Percentiles rank a stretch among this genome's conserved stretches.
Evolutionary conservation across 2,329 filamentous ascomycete species (phyloP).

Genomic region (Sclerotinia minor): DNA sequence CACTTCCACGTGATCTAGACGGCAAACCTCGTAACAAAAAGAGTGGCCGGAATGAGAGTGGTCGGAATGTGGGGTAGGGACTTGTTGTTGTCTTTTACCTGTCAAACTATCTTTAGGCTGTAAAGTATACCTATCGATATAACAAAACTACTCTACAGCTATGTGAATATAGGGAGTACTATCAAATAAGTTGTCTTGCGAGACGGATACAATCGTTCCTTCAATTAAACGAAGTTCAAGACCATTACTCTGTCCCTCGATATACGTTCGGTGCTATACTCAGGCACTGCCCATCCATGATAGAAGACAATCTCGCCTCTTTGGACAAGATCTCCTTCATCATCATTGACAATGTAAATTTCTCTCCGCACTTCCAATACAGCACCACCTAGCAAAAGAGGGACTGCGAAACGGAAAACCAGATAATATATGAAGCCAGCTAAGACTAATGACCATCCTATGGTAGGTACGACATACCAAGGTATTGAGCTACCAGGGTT

Average conservation of each 20-base stretch:
- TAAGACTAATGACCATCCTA: conserved; percentile 20
- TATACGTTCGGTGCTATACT: background rate
- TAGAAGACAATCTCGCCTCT: conserved; percentile 20
- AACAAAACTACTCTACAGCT: too few relatives aligned
- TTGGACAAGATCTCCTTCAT: conserved; percentile 16
- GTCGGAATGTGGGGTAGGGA: too few relatives aligned
- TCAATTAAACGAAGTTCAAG: background rate
- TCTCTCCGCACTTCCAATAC: conserved; percentile 10
- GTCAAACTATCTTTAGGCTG: too few relatives aligned
- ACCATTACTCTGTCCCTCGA: background rate
- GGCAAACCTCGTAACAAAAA: too few relatives aligned
- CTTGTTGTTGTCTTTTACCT: too few relatives aligned
- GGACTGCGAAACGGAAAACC: conserved; percentile 10
- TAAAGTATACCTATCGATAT: too few relatives aligned
- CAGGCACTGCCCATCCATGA: conserved; percentile 23
- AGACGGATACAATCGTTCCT: too few relatives aligned
- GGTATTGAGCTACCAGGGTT: background rate
- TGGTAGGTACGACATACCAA: conserved; percentile 24
- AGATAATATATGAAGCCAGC: conserved; percentile 10
- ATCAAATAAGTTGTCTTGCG: background rate
- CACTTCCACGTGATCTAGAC: too few relatives aligned
- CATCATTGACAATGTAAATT: background rate
- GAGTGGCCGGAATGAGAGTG: too few relatives aligned
- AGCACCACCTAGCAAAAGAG: background rate
- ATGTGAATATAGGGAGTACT: background rate